Base-by-base conservation (phyloP, 1,284 basidiomycete genomes). In the Psilocybe mexicana region DNA sequence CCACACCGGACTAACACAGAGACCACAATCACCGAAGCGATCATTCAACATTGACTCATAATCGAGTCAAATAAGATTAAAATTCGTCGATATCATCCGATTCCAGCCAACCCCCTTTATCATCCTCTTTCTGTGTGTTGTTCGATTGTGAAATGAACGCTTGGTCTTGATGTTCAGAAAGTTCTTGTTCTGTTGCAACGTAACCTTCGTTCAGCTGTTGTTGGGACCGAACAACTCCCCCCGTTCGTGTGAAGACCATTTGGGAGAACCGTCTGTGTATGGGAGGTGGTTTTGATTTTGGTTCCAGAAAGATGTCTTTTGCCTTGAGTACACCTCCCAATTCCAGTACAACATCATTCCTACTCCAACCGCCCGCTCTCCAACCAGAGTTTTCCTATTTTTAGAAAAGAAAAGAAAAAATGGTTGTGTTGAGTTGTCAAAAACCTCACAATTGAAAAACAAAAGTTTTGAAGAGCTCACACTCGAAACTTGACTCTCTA, bases 11-110 rank as follows among this genome's bases (percentile, higher is more conserved):
- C 44, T 46, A 30, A 58, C 57, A 58, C 56, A 54, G 47, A 54
- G 44, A 53, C 61, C 61, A 30, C 30, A 18, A 58, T 55, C 49
- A 45, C 58, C 61, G 58, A 51, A 36, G n/a, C 18, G n/a, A 49
- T 40, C 12, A 12, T 18, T 18, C 18, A 1, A 18, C 18, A 18
- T 18, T 18, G 18, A 18, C 18, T 12, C 10, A 40, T 33, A 33
- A n/a, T 11, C 38, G 40, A 38, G 14, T 24, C 33, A 47, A 52
- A 10, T 30, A 43, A 40, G 11, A 44, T 33, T 49, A 52, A 23
- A 70, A 75, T 70, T 88, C 84, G 62, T 87, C 85, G 55, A 90
- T 90, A 65, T 89, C 87, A 67, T 91, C 88, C 14, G 75, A 78
- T 54, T 87, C 84, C 64, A 89, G 67, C 84, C 85, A 89, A 11